Conservation (phyloP, 176 grass and related monocot species). For the Hordeum marinum region DNA sequence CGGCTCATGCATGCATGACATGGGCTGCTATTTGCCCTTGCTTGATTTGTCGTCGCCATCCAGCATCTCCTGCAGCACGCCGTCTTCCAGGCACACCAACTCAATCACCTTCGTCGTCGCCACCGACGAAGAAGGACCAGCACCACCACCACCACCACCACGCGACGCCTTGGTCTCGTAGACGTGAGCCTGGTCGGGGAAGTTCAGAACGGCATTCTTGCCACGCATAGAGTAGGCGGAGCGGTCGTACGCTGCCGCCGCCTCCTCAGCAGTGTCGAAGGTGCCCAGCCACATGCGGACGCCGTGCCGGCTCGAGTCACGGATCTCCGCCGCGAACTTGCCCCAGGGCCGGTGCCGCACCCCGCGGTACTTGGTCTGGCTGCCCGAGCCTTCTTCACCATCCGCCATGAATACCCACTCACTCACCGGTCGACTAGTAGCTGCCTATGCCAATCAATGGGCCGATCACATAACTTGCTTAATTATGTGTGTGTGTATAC, state of each 20-base stretch:
- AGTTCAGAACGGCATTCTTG: constrained; percentile 64
- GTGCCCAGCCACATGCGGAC: constrained; percentile 94
- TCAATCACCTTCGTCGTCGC: constrained; percentile 31
- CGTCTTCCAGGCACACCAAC: constrained; percentile 47
- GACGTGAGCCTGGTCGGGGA: constrained; percentile 45
- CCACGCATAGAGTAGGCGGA: constrained; percentile 77
- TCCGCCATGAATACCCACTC: not conserved
- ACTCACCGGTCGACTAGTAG: not conserved
- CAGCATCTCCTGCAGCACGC: constrained; percentile 59
- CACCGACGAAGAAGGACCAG: constrained; percentile 9
- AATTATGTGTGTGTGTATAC: no score
- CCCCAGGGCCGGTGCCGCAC: constrained; percentile 69
- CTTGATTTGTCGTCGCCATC: not conserved
- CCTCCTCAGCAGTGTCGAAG: constrained; percentile 92
- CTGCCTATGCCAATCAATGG: no score
- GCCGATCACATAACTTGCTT: no score
- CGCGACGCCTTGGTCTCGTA: not conserved
- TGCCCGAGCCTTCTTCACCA: not conserved
- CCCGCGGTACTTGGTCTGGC: constrained; percentile 59
- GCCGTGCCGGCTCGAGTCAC: constrained; percentile 68
- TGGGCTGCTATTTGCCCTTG: not conserved
- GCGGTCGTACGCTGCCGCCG: constrained; percentile 65
- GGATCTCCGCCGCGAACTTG: constrained; percentile 86
- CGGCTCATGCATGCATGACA: no score
- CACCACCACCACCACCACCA: not conserved